Base-by-base conservation (phyloP, 1,284 basidiomycete species). In the Ceratobasidium sp. region DNA sequence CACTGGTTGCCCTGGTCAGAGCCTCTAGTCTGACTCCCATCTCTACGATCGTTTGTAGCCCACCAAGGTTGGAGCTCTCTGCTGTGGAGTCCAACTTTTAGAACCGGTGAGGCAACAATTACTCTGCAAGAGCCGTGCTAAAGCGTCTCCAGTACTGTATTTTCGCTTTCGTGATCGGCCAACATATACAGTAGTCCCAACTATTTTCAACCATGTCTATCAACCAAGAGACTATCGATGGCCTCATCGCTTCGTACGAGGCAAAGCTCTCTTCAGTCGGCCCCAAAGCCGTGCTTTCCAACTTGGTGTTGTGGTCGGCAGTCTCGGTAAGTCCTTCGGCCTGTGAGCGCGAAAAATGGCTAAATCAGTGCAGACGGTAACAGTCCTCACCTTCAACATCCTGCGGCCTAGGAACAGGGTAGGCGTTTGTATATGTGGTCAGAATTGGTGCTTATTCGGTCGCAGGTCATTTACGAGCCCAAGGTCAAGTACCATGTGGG, bases 401-500 rank as follows among this genome's bases (percentile, higher is more conserved):
- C 83, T 94, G 71, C 85, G 92, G 56, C 92, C 92, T 6, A 86
- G 87, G 72, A 91, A 94, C 79, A 91, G 89, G 80, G 88, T 87
- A 74, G 56, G 77, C 75, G 29, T 27, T 42, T 15, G 10, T 29
- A 65, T 12, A 12, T 35, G 34, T n/a, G 22, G 43, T 3, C 22
- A 13, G 22, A 20, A 22, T 29, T 38, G 17, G 22, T 25, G 27
- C 42, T 13, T 25, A 27, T 43, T 6, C 45, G 35, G 31, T 32
- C 32, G n/a, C 67, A 90, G 88, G 84, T 89, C 68, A 86, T 93
- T 67, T 98, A 98, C 78, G 91, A 94, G 79, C 87, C 93, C 73
- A 92, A 94, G 80, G 64, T 85, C 80, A 96, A 96, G 78, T 96
- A 95, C 77, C 91, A 94, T 74, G 85, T 87, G 71, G 93, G 89